These are phyloP conservation scores for Serendipita sp. DNA, from an alignment of 768 basidiomycete species.

Conservation along the genomic window DNA sequence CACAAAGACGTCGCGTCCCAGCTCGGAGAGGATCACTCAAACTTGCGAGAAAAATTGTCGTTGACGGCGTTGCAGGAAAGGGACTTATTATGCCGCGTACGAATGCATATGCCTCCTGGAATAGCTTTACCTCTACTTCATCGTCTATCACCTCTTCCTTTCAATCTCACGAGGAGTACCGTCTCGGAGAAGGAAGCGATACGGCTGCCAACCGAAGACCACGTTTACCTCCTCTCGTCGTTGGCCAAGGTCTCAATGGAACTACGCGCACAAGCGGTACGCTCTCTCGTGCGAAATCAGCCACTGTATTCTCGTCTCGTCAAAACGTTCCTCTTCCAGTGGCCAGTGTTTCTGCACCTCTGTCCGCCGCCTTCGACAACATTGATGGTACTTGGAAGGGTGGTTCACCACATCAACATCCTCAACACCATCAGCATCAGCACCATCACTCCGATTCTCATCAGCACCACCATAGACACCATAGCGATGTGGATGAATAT, in stretches of 20 bases:
- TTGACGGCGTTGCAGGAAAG: neutral
- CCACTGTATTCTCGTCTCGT: neutral
- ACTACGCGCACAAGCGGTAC: neutral
- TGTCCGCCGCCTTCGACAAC: neutral
- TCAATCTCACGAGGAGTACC: neutral
- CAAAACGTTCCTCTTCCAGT: neutral
- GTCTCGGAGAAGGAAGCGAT: neutral
- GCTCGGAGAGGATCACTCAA: neutral
- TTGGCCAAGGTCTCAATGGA: neutral
- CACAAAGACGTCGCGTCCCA: neutral
- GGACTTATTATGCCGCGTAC: constrained; percentile 1
- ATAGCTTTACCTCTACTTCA: neutral
- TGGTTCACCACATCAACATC: neutral
- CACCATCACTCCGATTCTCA: no score
- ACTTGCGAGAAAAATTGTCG: neutral
- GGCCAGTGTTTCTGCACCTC: neutral
- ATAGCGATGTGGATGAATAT: neutral
- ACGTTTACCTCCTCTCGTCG: neutral
- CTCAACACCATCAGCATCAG: neutral
- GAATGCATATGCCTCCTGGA: constrained; percentile 3
- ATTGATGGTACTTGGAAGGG: neutral
- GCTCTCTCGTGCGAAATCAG: neutral
- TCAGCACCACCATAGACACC: neutral
- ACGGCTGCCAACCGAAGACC: neutral
- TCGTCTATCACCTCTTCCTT: neutral